phyloP scores from a whole-genome alignment of 352 stramenopile genomes.

The Globisporangium mamillatum region DNA sequence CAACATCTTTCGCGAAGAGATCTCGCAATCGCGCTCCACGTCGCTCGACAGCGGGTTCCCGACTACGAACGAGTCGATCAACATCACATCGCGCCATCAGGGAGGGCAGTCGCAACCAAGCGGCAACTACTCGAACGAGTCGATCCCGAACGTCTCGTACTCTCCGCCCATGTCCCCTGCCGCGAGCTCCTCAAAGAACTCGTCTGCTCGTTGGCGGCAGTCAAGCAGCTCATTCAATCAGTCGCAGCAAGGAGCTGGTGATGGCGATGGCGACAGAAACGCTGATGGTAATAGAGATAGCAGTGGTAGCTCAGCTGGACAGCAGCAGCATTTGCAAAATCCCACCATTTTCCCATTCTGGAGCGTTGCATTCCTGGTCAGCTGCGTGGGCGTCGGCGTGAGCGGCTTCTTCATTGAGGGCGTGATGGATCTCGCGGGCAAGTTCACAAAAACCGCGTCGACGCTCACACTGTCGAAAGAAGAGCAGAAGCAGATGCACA shows the following conservation, averaged over 20 bases:
- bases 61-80: slow-evolving; percentile 4
- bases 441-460: slow-evolving; percentile 29
- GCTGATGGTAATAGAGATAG: not conserved
- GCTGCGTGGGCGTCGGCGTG: slow-evolving; percentile 39
- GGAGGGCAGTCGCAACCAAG: not conserved
- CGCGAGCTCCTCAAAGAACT: not conserved
- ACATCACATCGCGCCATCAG: slow-evolving; percentile 5
- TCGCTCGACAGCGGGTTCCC: slow-evolving; percentile 7
- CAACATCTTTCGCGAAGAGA: slow-evolving; percentile 28
- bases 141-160: slow-evolving; percentile 28
- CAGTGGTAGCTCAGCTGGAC: not conserved
- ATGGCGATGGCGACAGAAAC: not conserved
- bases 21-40: slow-evolving; percentile 18
- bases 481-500: slow-evolving; percentile 45
- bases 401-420: slow-evolving; percentile 60
- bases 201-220: slow-evolving; percentile 5
- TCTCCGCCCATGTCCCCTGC: slow-evolving; percentile 23
- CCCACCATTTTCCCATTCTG: slow-evolving; percentile 30
- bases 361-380: slow-evolving; percentile 38
- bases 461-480: slow-evolving; percentile 26
- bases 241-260: not conserved
- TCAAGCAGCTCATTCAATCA: not conserved
- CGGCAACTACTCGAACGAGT: slow-evolving; percentile 18
- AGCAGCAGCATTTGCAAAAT: not conserved
- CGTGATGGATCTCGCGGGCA: slow-evolving; percentile 29